Base-by-base conservation (phyloP, 202 grass and related monocot species). In the Setaria viridis region DNA sequence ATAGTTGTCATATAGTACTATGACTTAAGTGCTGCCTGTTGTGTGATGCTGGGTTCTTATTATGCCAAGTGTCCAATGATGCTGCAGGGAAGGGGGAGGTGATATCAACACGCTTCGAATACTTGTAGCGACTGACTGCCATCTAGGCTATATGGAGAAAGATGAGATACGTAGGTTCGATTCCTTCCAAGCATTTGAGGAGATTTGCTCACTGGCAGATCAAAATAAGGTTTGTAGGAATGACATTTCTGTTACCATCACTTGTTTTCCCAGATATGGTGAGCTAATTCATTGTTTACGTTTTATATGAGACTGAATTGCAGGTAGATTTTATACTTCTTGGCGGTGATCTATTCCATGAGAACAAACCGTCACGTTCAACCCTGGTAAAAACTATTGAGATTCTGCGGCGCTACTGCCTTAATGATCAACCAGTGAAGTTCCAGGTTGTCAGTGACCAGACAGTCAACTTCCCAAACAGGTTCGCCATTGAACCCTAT, bases 91-190 rank as follows among this genome's bases (percentile, higher is more conserved):
- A 60, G 91, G 92, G 0, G 67, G 46, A 20, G 59, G 20, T 0
- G 82, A 88, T 70, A 88, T 35, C 6, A 85, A 88, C 65, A 93
- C 67, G 0, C 88, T 97, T 21, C 83, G 82, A 62, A 53, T 97
- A 53, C 88, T 97, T 35, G 78, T 97, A 14, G 95, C 92, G 0
- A 97, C 95, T 4, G 92, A 97, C 71, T 97, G 95, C 73, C 95
- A 97, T 89, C 82, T 97, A 45, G 95, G 95, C 25, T 97, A 95
- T 67, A 94, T 95, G 92, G 95, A 97, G 76, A 97, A 95, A 90
- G 95, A 97, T 41, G 95, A 97, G 90, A 88, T 95, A 81, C 90
- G 92, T 4, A 91, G 95, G 64, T 93, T 94, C 9, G 95, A 97
- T 76, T 97, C 92, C 7, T 97, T 97, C 66, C 89, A 90, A 79